These are phyloP conservation scores for Chionographis japonica DNA, from an alignment of 106 monocot genomes.

Conservation along the genomic window DNA sequence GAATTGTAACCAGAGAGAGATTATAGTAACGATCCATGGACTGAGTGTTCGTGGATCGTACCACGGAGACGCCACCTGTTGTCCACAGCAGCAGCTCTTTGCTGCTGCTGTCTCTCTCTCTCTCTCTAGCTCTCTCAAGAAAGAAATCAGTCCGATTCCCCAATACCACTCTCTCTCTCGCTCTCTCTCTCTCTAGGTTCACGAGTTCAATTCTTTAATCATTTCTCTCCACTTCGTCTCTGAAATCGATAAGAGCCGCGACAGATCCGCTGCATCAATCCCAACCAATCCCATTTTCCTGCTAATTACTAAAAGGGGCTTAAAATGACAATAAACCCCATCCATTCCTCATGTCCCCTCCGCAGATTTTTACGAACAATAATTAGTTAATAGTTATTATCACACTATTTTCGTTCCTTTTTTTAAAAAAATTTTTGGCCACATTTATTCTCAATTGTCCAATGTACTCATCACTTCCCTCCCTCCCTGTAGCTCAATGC, in stretches of 20 bases:
- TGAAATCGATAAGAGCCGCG: slow-evolving; percentile 27
- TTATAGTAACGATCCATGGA: slow-evolving; percentile 1
- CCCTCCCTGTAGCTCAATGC: no score
- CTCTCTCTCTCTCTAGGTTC: slow-evolving; percentile 18
- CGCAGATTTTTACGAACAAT: no score
- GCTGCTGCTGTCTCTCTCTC: slow-evolving; percentile 11
- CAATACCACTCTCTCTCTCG: not conserved
- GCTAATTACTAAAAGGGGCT: no score
- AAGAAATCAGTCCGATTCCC: not conserved
- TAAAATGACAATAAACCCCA: no score
- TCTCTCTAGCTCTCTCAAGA: slow-evolving; percentile 9
- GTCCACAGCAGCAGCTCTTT: slow-evolving; percentile 7
- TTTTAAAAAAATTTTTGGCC: no score
- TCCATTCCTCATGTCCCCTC: no score
- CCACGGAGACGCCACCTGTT: slow-evolving; percentile 30
- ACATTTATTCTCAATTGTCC: no score
- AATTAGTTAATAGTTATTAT: no score
- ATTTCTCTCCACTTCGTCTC: slow-evolving; percentile 4
- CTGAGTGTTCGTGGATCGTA: slow-evolving; percentile 27
- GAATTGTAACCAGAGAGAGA: not conserved
- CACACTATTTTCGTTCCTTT: no score
- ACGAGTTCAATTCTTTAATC: slow-evolving; percentile 7
- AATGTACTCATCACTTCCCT: no score
- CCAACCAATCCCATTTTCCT: slow-evolving; percentile 33
- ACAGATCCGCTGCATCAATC: slow-evolving; percentile 61